These are phyloP conservation scores for Ottelia alismoides DNA, from an alignment of 106 monocot genomes.

Conservation along the genomic window DNA sequence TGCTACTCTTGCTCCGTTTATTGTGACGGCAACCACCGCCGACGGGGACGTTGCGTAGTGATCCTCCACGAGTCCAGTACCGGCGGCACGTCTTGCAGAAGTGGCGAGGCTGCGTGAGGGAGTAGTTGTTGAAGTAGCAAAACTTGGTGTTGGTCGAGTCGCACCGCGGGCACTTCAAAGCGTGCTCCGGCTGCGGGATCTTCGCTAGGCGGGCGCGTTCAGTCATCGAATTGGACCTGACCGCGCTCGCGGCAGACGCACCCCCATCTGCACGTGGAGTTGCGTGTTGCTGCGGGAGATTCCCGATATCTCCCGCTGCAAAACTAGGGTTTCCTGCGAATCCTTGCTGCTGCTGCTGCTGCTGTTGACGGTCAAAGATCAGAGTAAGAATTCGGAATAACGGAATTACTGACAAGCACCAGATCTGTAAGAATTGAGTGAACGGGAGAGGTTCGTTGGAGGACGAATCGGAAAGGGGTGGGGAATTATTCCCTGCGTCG, in stretches of 20 bases:
- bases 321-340: background rate
- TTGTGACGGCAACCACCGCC: constrained; percentile 10
- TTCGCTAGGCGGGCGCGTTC: constrained; percentile 21
- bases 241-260: background rate
- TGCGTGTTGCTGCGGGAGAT: background rate
- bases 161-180: constrained; percentile 7
- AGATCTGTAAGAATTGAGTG: too few relatives aligned
- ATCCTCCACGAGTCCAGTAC: constrained; percentile 9
- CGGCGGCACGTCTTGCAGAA: constrained; percentile 12
- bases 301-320: too few relatives aligned
- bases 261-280: background rate
- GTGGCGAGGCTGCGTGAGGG: constrained; percentile 11
- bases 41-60: constrained; percentile 7
- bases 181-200: constrained; percentile 14
- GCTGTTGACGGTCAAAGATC: background rate
- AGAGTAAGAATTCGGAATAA: background rate
- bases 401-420: too few relatives aligned
- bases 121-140: constrained; percentile 14
- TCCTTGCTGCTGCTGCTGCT: too few relatives aligned
- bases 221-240: constrained; percentile 16
- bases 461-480: background rate
- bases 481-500: constrained; percentile 14
- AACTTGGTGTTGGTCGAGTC: constrained; percentile 11
- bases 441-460: background rate
- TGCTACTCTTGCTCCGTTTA: constrained; percentile 13